Conservation (phyloP, 2,329 filamentous ascomycete genomes). For the Orbilia javanica region DNA sequence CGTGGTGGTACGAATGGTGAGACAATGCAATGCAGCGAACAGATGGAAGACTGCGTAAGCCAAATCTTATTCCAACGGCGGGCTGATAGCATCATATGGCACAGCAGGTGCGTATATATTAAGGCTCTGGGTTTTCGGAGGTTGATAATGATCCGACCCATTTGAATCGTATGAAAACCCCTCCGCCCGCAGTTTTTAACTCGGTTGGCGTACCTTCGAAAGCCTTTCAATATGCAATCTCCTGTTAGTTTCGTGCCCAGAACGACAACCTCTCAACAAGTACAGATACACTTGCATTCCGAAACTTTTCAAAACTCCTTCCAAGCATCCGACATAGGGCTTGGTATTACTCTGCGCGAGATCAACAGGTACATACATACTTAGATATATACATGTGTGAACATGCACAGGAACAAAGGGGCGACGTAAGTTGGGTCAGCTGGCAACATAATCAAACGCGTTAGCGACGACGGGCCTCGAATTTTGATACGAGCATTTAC, state of each 20-base stretch:
- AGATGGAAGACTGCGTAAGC: conserved; percentile 1
- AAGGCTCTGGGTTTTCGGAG: not conserved
- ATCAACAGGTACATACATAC: not conserved
- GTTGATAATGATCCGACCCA: conserved; percentile 1
- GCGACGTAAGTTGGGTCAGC: conserved; percentile 5
- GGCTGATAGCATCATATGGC: not conserved
- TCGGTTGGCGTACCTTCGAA: not conserved
- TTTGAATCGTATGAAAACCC: conserved; percentile 9
- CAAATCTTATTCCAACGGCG: conserved; percentile 11
- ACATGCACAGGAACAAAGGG: no score
- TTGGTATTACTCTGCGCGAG: no score
- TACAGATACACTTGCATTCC: no score
- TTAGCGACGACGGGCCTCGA: not conserved
- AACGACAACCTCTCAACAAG: not conserved
- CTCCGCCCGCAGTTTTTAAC: not conserved
- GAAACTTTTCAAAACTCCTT: no score
- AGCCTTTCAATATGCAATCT: not conserved
- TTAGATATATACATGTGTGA: no score
- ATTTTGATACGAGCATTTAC: conserved; percentile 33
- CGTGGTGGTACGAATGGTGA: not conserved
- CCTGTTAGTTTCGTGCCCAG: no score
- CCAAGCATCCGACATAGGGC: not conserved
- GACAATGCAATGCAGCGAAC: not conserved
- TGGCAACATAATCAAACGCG: not conserved
- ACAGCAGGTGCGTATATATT: no score